A percentile compares a stretch with the other conserved stretches of the same genome.
Conservation (phyloP, 176 grass and related monocot species). For the Rhynchospora breviuscula region DNA sequence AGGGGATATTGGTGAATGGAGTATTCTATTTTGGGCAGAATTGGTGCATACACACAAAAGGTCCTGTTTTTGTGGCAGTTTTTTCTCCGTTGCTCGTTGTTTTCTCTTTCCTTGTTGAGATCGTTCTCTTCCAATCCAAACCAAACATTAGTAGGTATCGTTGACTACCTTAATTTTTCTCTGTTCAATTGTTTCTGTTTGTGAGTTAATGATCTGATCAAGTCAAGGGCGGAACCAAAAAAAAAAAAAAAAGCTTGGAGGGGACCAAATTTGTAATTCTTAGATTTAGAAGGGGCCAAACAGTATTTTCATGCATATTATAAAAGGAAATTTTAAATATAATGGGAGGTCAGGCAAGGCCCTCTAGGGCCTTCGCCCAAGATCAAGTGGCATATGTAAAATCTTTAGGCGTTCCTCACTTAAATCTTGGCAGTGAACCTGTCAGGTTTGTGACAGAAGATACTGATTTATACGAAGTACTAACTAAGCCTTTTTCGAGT, state of each 20-base stretch:
- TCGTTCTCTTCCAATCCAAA: background rate
- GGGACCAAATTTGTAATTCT: too few relatives aligned
- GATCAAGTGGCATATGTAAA: background rate
- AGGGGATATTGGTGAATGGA: conserved; percentile 24
- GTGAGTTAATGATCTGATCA: too few relatives aligned
- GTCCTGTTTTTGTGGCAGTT: conserved; percentile 24
- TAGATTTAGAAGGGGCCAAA: too few relatives aligned
- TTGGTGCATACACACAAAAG: conserved; percentile 36
- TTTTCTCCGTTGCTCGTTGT: conserved; percentile 36
- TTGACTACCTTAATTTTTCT: background rate
- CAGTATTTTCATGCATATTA: background rate
- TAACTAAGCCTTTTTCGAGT: background rate
- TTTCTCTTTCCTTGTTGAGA: conserved; percentile 31
- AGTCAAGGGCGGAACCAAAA: too few relatives aligned
- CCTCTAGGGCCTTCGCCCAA: too few relatives aligned
- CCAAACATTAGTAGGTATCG: background rate
- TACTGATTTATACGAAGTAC: background rate
- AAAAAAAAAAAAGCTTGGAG: too few relatives aligned
- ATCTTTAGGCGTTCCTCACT: background rate
- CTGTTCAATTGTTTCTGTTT: background rate
- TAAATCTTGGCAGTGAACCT: background rate
- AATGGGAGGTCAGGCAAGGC: too few relatives aligned
- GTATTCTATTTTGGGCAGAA: conserved; percentile 16
- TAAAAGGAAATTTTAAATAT: too few relatives aligned
- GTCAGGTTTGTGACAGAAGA: background rate